Evolutionary conservation across 495 filamentous ascomycete genomes (phyloP), one percentile per base, ranked within the genome.

Genomic region (Umbilicaria muhlenbergii): DNA sequence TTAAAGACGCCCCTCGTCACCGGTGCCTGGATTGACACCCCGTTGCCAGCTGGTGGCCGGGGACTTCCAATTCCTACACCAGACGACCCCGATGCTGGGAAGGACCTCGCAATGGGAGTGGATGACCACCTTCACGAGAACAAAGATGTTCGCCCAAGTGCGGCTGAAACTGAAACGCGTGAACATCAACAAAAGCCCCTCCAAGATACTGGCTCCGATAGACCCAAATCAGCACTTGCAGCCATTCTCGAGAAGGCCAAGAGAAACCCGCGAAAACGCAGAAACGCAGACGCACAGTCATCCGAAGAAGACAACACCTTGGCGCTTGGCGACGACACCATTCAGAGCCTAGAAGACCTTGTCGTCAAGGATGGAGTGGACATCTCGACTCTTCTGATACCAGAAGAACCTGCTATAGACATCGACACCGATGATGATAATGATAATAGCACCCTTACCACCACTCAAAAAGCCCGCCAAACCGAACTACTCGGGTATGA

Each of bases 341-440:
- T 82, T 36, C 66, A 77, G 39, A 80, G 75, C 19, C 65, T 81
- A 2, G 69, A 79, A 47, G 64, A 69, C 15, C 60, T 81, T 11
- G 55, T 79, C 32, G 56, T 65, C 21, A 61, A 68, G 39, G 56
- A 62, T 33, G 55, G 57, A 34, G 51, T 50, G n/a, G 44, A 50
- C 38, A 39, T 46, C 13, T 44, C 51, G 7, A 31, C 53, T 11
- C 32, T 46, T 16, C 38, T 49, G 38, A 13, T 41, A 34, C 41
- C 45, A 16, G 48, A 40, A 24, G 47, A 45, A 21, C 36, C 48
- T 4, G 7, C 47, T 39, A 41, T 48, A 32, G 44, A 55, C 39
- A 39, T 44, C 45, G 33, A 57, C 51, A 38, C 55, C 39, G 36
- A 62, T 53, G 40, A 33, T 51, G 39, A 66, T 66, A 41, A 48